A percentile compares a stretch with the other conserved stretches of the same genome.
Conservation (phyloP, 306 rosid genomes). For the Fragaria ananassa region DNA sequence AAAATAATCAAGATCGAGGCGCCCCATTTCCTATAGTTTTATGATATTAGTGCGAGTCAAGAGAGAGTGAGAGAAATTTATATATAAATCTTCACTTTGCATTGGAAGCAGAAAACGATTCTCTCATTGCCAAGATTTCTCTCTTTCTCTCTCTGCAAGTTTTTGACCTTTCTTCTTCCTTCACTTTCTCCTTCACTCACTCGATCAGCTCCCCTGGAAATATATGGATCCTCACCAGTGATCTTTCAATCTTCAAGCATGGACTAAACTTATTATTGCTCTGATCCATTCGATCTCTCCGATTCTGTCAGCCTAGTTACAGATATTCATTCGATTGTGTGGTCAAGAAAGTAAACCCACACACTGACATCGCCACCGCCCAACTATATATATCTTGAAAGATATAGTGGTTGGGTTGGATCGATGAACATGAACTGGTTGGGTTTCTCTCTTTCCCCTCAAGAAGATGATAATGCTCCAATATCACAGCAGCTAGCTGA, state of each 20-base stretch:
- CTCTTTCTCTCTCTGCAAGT: conserved; percentile 14
- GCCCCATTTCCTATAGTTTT: conserved; percentile 9
- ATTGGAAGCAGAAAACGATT: conserved; percentile 22
- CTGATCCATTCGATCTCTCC: background rate
- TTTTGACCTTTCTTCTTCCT: conserved; percentile 50
- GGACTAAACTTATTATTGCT: conserved; percentile 3
- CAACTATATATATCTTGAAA: background rate
- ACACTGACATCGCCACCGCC: conserved; percentile 1
- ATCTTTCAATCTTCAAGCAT: conserved; percentile 30
- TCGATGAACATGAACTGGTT: conserved; percentile 62
- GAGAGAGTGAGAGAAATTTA: background rate
- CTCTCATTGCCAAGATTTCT: conserved; percentile 20
- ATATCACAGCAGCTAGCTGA: conserved; percentile 26
- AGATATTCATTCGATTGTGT: background rate
- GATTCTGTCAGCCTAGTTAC: background rate
- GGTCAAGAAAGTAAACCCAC: background rate
- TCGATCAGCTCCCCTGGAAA: conserved; percentile 13
- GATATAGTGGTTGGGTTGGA: background rate
- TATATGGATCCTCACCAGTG: conserved; percentile 19
- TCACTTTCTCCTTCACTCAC: background rate
- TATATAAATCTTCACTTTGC: conserved; percentile 33
- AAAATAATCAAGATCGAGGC: background rate
- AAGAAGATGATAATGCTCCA: conserved; percentile 35
- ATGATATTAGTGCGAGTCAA: background rate
- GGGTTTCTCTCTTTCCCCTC: conserved; percentile 87